Evolutionary conservation across 1,284 basidiomycete species (phyloP).

Genomic region (Moesziomyces sp.): DNA sequence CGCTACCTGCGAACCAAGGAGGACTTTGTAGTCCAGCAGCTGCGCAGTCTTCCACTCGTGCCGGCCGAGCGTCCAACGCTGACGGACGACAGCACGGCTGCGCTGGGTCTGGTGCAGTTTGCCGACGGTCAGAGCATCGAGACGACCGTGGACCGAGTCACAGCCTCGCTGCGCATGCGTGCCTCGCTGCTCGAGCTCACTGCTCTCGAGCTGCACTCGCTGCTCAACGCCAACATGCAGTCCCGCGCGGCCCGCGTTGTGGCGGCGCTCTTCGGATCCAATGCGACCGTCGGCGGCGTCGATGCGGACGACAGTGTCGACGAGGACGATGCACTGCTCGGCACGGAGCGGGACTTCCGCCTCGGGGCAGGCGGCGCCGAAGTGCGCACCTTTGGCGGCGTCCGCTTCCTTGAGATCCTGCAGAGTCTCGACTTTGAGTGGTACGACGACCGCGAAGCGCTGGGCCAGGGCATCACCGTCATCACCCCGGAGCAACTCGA

Average conservation of each 20-base stretch:
- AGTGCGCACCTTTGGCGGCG: conserved; percentile 71
- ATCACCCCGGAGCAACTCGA: conserved; percentile 73
- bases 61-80: conserved; percentile 44
- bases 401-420: conserved; percentile 88
- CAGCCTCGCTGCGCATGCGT: conserved; percentile 82
- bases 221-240: conserved; percentile 76
- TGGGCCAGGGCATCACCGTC: conserved; percentile 75
- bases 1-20: conserved; percentile 88
- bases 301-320: conserved; percentile 34
- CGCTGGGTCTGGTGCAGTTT: conserved; percentile 78
- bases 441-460: conserved; percentile 74
- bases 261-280: conserved; percentile 57
- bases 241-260: conserved; percentile 62
- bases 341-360: conserved; percentile 42
- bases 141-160: conserved; percentile 79
- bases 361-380: conserved; percentile 36
- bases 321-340: conserved; percentile 43
- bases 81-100: conserved; percentile 50
- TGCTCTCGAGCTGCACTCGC: conserved; percentile 87
- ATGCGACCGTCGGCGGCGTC: conserved; percentile 30
- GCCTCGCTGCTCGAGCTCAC: conserved; percentile 86
- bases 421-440: conserved; percentile 87
- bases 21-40: conserved; percentile 87
- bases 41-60: conserved; percentile 75
- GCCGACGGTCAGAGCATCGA: conserved; percentile 77